phyloP scores from a whole-genome alignment of 192 early-diverging fungal genomes.

The Phycomyces blakesleeanus region DNA sequence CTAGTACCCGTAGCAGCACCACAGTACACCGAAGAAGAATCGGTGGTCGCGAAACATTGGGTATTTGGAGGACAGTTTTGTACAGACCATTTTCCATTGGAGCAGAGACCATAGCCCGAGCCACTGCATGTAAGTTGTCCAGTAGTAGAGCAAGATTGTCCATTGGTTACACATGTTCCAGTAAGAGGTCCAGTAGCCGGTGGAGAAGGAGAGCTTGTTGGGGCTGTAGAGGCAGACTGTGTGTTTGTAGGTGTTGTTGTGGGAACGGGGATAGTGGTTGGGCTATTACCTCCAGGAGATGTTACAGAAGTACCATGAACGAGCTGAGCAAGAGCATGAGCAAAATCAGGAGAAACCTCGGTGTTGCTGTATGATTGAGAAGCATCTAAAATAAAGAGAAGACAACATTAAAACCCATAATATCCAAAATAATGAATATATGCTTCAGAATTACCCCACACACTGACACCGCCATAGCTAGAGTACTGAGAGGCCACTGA shows the following conservation, averaged over 20 bases:
- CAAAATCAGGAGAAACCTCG: slow-evolving; percentile 31
- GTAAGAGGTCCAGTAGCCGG: background rate
- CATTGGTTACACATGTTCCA: slow-evolving; percentile 23
- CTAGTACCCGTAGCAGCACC: slow-evolving; percentile 7
- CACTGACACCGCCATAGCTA: slow-evolving; percentile 68
- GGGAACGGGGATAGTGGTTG: background rate
- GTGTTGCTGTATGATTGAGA: slow-evolving; percentile 58
- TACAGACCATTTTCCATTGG: slow-evolving; percentile 41
- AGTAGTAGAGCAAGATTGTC: slow-evolving; percentile 35
- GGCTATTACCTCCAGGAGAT: background rate
- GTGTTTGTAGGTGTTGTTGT: background rate
- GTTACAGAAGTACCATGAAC: slow-evolving; percentile 11
- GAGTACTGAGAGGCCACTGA: slow-evolving; percentile 44
- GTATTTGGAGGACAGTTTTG: slow-evolving; percentile 41
- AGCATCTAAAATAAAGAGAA: slow-evolving; percentile 35
- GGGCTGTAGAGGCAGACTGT: background rate
- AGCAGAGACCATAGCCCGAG: slow-evolving; percentile 41
- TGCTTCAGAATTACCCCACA: slow-evolving; percentile 57
- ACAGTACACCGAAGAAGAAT: slow-evolving; percentile 39
- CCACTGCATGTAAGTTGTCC: slow-evolving; percentile 42
- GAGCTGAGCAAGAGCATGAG: slow-evolving; percentile 14
- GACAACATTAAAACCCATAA: background rate
- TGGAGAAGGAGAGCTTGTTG: background rate
- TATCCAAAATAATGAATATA: background rate
- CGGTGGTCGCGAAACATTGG: slow-evolving; percentile 39